A percentile compares a stretch with the other conserved stretches of the same genome.
Conservation (phyloP, 2,329 filamentous ascomycete species). For the Fusarium redolens region DNA sequence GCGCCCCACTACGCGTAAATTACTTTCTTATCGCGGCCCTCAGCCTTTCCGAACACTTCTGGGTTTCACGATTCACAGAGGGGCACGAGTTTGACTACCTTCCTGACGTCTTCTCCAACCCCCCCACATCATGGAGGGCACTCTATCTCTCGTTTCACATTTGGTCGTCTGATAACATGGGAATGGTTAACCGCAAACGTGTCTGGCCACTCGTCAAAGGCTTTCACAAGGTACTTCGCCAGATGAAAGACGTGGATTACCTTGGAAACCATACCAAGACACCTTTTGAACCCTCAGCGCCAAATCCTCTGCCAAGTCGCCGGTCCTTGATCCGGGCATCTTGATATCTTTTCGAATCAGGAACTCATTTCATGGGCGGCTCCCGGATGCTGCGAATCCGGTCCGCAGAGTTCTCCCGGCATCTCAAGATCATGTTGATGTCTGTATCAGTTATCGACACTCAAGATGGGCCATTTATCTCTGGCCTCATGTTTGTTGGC, state of each 20-base stretch:
- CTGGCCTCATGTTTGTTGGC: neutral
- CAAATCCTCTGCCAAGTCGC: neutral
- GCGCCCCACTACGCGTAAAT: neutral
- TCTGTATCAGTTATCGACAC: neutral
- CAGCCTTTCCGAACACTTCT: slow-evolving; percentile 20
- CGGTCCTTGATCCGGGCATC: neutral
- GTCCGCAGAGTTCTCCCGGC: neutral
- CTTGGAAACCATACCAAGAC: neutral
- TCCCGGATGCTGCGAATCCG: neutral
- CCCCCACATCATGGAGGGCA: slow-evolving; percentile 18
- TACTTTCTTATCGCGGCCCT: neutral
- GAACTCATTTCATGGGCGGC: neutral
- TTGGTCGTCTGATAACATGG: neutral
- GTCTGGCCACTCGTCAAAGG: neutral
- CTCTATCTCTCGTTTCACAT: neutral
- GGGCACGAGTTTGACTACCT: slow-evolving; percentile 19
- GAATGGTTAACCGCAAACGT: neutral
- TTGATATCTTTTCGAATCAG: neutral
- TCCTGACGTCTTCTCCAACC: neutral
- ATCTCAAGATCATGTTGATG: neutral
- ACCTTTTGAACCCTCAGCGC: neutral
- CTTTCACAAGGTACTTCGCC: neutral
- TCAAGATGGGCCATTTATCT: neutral
- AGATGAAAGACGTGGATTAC: neutral
- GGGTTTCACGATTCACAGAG: slow-evolving; percentile 24